Evolutionary conservation across 352 stramenopile genomes (phyloP), one percentile per base, ranked within the genome.

Genomic region (Phytophthora macrochlamydospora): DNA sequence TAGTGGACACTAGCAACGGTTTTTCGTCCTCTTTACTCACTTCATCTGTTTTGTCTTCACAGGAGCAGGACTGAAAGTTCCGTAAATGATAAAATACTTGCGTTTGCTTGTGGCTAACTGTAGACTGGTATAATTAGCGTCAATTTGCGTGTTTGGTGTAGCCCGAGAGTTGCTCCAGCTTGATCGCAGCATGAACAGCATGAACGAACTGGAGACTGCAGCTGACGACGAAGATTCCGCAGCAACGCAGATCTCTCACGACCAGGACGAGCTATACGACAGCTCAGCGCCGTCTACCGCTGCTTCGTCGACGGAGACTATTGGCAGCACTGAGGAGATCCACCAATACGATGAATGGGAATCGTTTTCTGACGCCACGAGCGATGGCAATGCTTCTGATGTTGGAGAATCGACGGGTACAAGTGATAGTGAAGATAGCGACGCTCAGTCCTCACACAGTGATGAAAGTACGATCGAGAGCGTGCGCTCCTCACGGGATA

Each of bases 331-430:
- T 35, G 78, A 84, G 14, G 67, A 79, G 32, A 64, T 78, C 1
- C 71, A 67, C 18, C 62, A 57, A 37, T 82, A 66, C 32, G 65
- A 83, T 7, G 77, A 85, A 13, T 85, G 73, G 68, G 69, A 79
- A 9, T 62, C 80, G 37, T 73, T 76, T 54, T 61, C 65, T 28
- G 60, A 66, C 42, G 14, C 52, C 37, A 31, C 18, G 1, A 57
- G 35, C 3, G 55, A 67, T 3, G 24, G 18, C 37, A 46, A 45
- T 46, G 29, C 2, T 42, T 63, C 55, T 6, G 61, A 63, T n/a
- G 56, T 52, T 13, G 60, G 48, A 49, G 30, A 44, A 12, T 62
- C 43, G 18, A 28, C 33, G 28, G 35, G 52, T 38, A 24, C 38
- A 31, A 4, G 32, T 9, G 52, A 38, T 13, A 45, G 33, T 42